phyloP scores from a whole-genome alignment of 129 eudicot genomes.

The Helianthus tuberosus region DNA sequence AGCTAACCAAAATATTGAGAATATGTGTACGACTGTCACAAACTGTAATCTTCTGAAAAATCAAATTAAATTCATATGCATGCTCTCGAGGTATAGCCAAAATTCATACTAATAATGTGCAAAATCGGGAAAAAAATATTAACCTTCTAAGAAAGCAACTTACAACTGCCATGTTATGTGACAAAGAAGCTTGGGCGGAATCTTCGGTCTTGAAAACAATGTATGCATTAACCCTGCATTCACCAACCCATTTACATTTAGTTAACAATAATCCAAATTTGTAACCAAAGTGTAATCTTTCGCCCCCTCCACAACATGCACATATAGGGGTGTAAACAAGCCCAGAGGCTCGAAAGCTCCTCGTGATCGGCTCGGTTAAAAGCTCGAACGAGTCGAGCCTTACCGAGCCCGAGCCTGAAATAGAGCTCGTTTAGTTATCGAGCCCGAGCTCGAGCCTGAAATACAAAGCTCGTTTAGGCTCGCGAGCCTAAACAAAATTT shows the following conservation, averaged over 20 bases:
- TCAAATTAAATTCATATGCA: not conserved
- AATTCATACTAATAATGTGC: not conserved
- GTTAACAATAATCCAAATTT: not conserved
- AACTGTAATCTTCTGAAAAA: constrained; percentile 11
- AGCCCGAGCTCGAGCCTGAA: no score
- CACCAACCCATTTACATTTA: constrained; percentile 19
- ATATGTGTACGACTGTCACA: not conserved
- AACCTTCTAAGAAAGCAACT: constrained; percentile 20
- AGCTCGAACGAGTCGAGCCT: no score
- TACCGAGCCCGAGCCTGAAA: no score
- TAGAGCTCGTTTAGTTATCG: no score
- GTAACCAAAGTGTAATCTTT: not conserved
- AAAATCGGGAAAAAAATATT: not conserved
- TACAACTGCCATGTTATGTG: constrained; percentile 97
- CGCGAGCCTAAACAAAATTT: no score
- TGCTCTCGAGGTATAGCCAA: not conserved
- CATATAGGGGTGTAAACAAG: no score
- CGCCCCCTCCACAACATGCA: not conserved
- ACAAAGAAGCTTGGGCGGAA: constrained; percentile 81
- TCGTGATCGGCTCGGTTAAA: no score
- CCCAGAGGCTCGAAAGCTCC: no score
- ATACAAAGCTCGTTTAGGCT: no score
- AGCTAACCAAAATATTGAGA: not conserved
- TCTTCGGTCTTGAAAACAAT: constrained; percentile 78
- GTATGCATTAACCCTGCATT: constrained; percentile 91